These are phyloP conservation scores for Sechiopsis laciniata DNA, from an alignment of 306 rosid species.

Conservation along the genomic window DNA sequence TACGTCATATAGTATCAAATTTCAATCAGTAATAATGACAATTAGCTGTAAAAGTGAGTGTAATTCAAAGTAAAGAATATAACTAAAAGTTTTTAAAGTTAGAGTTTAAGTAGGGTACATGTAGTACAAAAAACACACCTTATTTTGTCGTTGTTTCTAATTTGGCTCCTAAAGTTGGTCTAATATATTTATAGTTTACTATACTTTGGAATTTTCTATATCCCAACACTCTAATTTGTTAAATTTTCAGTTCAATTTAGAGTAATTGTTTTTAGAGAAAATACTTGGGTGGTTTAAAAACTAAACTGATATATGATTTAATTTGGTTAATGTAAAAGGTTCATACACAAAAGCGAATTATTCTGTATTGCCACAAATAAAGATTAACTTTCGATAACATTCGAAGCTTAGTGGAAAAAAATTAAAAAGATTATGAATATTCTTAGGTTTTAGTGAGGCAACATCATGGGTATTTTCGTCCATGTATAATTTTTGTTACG, in stretches of 20 bases:
- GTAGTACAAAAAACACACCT: no score
- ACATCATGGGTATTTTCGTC: slow-evolving; percentile 8
- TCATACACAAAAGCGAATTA: not conserved
- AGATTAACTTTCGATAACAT: not conserved
- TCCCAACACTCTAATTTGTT: no score
- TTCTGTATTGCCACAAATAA: not conserved
- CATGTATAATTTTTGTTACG: not conserved
- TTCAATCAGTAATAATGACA: not conserved
- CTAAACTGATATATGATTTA: not conserved
- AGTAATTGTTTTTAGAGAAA: not conserved
- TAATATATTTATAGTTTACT: not conserved
- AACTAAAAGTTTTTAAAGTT: not conserved
- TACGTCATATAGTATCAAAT: not conserved
- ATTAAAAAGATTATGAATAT: slow-evolving; percentile 2
- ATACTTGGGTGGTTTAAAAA: not conserved
- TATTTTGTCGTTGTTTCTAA: not conserved
- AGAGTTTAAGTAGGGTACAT: not conserved
- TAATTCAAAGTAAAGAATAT: not conserved
- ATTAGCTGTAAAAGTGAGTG: not conserved
- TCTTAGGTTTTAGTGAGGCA: not conserved
- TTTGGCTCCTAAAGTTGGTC: not conserved
- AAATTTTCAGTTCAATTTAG: not conserved
- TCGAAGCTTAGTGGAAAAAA: slow-evolving; percentile 4
- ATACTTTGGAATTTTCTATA: not conserved
- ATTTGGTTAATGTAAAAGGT: not conserved